Evolutionary conservation across 2,329 filamentous ascomycete species (phyloP).

Genomic region (Blumeriella jaapii): DNA sequence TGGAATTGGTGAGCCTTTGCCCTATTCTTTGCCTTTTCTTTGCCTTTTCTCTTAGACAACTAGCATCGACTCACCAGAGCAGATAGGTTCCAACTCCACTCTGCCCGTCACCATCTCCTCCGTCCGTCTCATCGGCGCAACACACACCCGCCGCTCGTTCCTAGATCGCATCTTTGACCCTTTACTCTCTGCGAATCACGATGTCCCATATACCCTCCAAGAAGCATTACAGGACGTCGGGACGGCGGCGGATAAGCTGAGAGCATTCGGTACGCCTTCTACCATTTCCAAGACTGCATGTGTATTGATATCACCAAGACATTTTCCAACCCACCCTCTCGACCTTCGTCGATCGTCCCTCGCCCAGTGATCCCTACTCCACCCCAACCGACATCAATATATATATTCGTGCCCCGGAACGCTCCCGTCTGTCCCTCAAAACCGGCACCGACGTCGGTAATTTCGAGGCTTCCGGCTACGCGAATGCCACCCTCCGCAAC

Average conservation of each 20-base stretch:
- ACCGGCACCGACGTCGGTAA: conserved; percentile 93
- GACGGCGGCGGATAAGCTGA: conserved; percentile 60
- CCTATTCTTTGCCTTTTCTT: no score
- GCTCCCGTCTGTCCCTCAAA: conserved; percentile 75
- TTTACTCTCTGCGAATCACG: conserved; percentile 56
- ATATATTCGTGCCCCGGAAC: conserved; percentile 66
- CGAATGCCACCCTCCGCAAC: conserved; percentile 78
- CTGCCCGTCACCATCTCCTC: conserved; percentile 82
- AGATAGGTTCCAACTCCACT: conserved; percentile 74
- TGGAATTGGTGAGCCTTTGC: conserved; percentile 45
- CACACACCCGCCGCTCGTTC: conserved; percentile 73
- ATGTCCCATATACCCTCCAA: conserved; percentile 62
- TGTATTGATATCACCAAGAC: conserved; percentile 42
- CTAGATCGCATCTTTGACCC: conserved; percentile 73
- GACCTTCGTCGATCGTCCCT: conserved; percentile 70
- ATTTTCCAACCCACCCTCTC: conserved; percentile 79
- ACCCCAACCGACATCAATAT: conserved; percentile 72
- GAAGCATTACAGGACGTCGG: conserved; percentile 68
- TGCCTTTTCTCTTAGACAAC: no score
- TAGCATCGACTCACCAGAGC: neutral
- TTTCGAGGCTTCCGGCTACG: conserved; percentile 85
- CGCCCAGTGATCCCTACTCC: conserved; percentile 54
- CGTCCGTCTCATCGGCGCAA: conserved; percentile 71
- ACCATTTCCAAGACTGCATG: neutral
- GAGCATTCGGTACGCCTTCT: conserved; percentile 55